Conservation (phyloP, 2,329 filamentous ascomycete species). For the Paraconiothyrium sp. region DNA sequence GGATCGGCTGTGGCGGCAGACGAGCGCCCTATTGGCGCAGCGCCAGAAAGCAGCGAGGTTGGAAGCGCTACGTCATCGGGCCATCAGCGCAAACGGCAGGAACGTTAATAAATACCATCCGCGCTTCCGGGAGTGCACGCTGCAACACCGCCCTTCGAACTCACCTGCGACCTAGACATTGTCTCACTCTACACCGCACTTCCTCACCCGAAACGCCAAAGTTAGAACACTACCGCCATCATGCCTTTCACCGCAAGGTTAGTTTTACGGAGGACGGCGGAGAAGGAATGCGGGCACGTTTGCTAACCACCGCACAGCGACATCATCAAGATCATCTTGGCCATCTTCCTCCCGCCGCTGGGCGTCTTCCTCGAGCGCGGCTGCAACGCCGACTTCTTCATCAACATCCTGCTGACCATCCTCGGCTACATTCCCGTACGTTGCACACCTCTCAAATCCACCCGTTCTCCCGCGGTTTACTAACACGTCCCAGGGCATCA, state of each 20-base stretch:
- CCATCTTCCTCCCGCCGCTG: slow-evolving; percentile 87
- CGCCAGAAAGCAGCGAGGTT: background rate
- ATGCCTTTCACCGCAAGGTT: slow-evolving; percentile 71
- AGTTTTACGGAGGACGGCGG: slow-evolving; percentile 28
- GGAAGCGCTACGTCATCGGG: slow-evolving; percentile 8
- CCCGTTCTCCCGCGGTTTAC: slow-evolving; percentile 2
- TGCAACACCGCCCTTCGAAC: background rate
- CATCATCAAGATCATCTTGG: slow-evolving; percentile 85
- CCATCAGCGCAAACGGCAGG: slow-evolving; percentile 4
- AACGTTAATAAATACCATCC: slow-evolving; percentile 13
- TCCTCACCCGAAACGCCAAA: slow-evolving; percentile 16
- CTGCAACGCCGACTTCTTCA: slow-evolving; percentile 85
- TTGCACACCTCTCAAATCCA: background rate
- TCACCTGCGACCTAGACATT: slow-evolving; percentile 2
- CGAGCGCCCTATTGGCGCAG: background rate
- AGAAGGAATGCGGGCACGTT: background rate
- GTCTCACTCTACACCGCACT: background rate
- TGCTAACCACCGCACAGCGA: slow-evolving; percentile 60
- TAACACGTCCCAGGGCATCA: slow-evolving; percentile 66
- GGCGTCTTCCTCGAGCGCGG: slow-evolving; percentile 95
- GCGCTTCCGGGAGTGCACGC: slow-evolving; percentile 1
- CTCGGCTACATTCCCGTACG: slow-evolving; percentile 67
- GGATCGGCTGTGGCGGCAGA: slow-evolving; percentile 9
- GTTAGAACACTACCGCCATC: slow-evolving; percentile 40
- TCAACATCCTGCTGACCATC: slow-evolving; percentile 86